A percentile compares a stretch with the other conserved stretches of the same genome.
These are phyloP conservation scores for Sphagnurus paluster DNA, from an alignment of 1,284 basidiomycete genomes.

Conservation along the genomic window DNA sequence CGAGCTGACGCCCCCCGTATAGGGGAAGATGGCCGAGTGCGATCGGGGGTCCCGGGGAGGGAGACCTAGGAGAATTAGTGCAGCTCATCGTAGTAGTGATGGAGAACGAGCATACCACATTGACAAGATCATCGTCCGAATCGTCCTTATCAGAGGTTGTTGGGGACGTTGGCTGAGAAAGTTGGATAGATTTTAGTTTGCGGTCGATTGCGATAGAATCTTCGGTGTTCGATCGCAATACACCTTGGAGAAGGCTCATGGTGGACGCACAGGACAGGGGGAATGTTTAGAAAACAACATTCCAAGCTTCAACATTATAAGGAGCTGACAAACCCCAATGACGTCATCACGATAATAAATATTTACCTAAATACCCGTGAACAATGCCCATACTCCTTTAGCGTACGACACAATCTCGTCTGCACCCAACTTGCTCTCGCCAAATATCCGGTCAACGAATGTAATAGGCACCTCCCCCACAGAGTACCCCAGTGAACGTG, in stretches of 20 bases:
- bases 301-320: conserved; percentile 2
- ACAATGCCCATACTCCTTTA: conserved; percentile 83
- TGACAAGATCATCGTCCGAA: conserved; percentile 66
- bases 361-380: conserved; percentile 59
- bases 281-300: neutral
- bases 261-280: conserved; percentile 21
- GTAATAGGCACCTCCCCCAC: conserved; percentile 92
- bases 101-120: conserved; percentile 55
- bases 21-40: conserved; percentile 67
- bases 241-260: conserved; percentile 76
- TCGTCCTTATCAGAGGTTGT: conserved; percentile 27
- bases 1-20: conserved; percentile 47
- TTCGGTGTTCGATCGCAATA: conserved; percentile 60
- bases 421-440: conserved; percentile 88
- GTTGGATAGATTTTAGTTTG: conserved; percentile 36
- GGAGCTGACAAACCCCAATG: conserved; percentile 22
- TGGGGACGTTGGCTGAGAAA: conserved; percentile 14
- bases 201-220: conserved; percentile 43
- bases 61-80: conserved; percentile 49
- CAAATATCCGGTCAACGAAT: conserved; percentile 91
- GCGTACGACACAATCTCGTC: conserved; percentile 89
- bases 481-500: conserved; percentile 77
- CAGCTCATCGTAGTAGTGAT: conserved; percentile 10
- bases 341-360: conserved; percentile 19
- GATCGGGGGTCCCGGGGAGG: conserved; percentile 64